Conservation (phyloP, 139 green algal genomes). For the Picochlorum costavermella region DNA sequence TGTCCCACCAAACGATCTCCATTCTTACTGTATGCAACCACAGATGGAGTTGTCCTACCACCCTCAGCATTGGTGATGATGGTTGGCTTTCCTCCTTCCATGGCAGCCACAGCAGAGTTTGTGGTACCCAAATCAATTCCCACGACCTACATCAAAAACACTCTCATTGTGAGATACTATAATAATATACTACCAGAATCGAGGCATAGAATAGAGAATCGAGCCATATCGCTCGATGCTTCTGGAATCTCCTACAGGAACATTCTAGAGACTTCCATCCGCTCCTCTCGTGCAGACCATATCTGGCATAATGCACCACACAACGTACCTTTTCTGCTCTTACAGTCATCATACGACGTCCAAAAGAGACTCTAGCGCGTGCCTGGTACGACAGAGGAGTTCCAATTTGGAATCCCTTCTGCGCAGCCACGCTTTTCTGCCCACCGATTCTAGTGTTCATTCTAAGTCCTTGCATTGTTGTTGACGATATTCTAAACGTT, state of each 20-base stretch:
- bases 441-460: background rate
- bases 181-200: too few relatives aligned
- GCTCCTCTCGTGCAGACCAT: background rate
- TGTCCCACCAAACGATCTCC: slow-evolving; percentile 95
- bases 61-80: slow-evolving; percentile 98
- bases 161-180: background rate
- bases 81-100: slow-evolving; percentile 89
- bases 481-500: background rate
- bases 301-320: background rate
- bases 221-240: too few relatives aligned
- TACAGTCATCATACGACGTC: background rate
- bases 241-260: background rate
- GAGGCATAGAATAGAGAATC: too few relatives aligned
- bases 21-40: slow-evolving; percentile 97
- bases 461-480: too few relatives aligned
- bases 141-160: slow-evolving; percentile 30
- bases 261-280: slow-evolving; percentile 1
- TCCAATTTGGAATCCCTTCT: background rate
- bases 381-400: background rate
- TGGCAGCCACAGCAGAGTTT: slow-evolving; percentile 88
- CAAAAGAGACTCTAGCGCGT: background rate
- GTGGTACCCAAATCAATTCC: slow-evolving; percentile 59
- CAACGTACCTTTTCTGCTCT: slow-evolving; percentile 1
- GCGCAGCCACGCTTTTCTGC: slow-evolving; percentile 4
- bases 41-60: slow-evolving; percentile 89